Percentiles rank a stretch among this genome's conserved stretches.
Conservation (phyloP, 164 flowering plant genomes). For the Chloranthus sessilifolius region DNA sequence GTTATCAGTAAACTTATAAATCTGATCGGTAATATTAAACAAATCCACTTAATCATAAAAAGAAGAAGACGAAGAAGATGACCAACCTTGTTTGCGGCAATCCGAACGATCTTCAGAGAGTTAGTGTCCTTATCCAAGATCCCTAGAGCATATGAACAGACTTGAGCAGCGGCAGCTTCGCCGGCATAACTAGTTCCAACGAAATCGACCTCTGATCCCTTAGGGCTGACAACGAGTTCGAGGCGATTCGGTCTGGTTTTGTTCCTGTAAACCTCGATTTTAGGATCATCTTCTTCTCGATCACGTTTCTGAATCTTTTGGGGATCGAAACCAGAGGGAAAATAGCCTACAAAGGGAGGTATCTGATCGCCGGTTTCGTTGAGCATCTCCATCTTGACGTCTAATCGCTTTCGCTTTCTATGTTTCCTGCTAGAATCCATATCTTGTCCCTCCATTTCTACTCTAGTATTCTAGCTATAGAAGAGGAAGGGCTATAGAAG, state of each 20-base stretch:
- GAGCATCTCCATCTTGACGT: slow-evolving; percentile 6
- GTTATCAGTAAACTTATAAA: no score
- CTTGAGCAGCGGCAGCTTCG: slow-evolving; percentile 49
- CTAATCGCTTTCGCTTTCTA: slow-evolving; percentile 1
- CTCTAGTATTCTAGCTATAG: no score
- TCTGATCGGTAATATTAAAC: no score
- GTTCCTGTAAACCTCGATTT: slow-evolving; percentile 10
- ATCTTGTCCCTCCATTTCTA: no score
- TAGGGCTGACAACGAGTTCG: slow-evolving; percentile 62
- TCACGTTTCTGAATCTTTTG: background rate
- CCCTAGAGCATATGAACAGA: slow-evolving; percentile 62
- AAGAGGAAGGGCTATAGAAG: no score
- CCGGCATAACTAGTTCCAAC: slow-evolving; percentile 71
- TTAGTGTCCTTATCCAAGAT: slow-evolving; percentile 60
- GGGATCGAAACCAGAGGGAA: slow-evolving; percentile 18
- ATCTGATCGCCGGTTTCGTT: slow-evolving; percentile 4
- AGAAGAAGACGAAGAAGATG: no score
- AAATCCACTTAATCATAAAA: no score
- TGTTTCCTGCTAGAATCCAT: no score
- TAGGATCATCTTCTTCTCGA: background rate
- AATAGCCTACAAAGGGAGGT: slow-evolving; percentile 15
- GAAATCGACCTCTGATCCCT: slow-evolving; percentile 39
- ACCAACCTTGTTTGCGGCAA: slow-evolving; percentile 73
- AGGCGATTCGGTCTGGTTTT: background rate
- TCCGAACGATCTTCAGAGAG: slow-evolving; percentile 59